Evolutionary conservation across 2,329 filamentous ascomycete species (phyloP).

Genomic region (Alternaria sp.): DNA sequence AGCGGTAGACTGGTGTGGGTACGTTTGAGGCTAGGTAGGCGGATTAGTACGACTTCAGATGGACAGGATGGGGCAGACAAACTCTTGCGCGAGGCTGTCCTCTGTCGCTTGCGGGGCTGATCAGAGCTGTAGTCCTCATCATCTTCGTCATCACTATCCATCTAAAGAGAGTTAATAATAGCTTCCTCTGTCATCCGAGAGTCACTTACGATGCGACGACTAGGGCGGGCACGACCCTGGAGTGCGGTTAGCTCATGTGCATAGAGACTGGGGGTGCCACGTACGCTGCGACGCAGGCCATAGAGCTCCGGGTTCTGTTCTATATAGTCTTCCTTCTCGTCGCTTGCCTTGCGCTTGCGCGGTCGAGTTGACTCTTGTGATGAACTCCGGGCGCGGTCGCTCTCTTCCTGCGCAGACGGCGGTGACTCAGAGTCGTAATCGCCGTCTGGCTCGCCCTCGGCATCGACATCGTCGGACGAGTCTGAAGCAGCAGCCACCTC

Average conservation of each 20-base stretch:
- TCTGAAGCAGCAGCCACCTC: slow-evolving; percentile 56
- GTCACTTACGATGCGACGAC: slow-evolving; percentile 66
- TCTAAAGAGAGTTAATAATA: slow-evolving; percentile 49
- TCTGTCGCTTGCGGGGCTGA: slow-evolving; percentile 68
- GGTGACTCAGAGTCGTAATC: slow-evolving; percentile 78
- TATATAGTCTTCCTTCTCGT: slow-evolving; percentile 84
- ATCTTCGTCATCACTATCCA: slow-evolving; percentile 70
- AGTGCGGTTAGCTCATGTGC: slow-evolving; percentile 43
- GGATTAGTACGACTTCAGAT: slow-evolving; percentile 53
- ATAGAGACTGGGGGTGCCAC: slow-evolving; percentile 45
- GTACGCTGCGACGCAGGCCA: slow-evolving; percentile 89
- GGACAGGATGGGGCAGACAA: slow-evolving; percentile 44
- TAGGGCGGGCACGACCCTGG: slow-evolving; percentile 67
- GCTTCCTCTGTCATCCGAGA: slow-evolving; percentile 16
- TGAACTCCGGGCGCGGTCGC: slow-evolving; percentile 67
- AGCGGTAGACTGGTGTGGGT: slow-evolving; percentile 58
- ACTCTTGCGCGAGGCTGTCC: slow-evolving; percentile 71
- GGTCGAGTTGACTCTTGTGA: slow-evolving; percentile 74
- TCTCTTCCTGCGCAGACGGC: slow-evolving; percentile 51
- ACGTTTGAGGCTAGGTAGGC: slow-evolving; percentile 62
- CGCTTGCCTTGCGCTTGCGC: slow-evolving; percentile 70
- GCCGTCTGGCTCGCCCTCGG: slow-evolving; percentile 62
- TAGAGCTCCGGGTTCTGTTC: slow-evolving; percentile 93
- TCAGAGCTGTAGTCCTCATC: slow-evolving; percentile 72
- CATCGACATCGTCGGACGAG: slow-evolving; percentile 60